phyloP scores from a whole-genome alignment of 345 rosid species.

The Syzygium grande region DNA sequence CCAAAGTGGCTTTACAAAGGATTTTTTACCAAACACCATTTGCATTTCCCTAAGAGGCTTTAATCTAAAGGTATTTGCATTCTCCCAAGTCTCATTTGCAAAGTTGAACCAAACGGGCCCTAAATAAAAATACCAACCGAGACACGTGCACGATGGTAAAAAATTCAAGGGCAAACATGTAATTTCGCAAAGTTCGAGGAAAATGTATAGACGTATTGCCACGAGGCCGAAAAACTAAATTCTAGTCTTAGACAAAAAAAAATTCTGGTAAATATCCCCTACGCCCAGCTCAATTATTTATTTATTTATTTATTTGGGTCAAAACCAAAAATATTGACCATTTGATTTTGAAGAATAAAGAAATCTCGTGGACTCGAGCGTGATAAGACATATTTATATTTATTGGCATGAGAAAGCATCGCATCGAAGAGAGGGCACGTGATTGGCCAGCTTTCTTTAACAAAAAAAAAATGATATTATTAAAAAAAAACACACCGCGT shows the following conservation, averaged over 20 bases:
- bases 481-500: neutral
- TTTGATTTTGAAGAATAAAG: neutral
- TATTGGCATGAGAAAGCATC: neutral
- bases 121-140: neutral
- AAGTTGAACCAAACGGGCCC: too few relatives aligned
- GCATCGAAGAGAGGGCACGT: neutral
- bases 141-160: neutral
- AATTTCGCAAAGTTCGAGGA: neutral
- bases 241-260: too few relatives aligned
- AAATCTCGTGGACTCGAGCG: neutral
- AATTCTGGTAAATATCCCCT: neutral
- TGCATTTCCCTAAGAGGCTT: too few relatives aligned
- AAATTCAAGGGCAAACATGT: neutral
- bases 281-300: neutral
- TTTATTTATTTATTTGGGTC: neutral
- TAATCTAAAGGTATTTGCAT: too few relatives aligned
- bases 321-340: neutral
- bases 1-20: too few relatives aligned
- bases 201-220: neutral
- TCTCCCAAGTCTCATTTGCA: too few relatives aligned
- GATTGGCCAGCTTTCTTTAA: neutral
- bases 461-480: neutral
- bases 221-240: neutral
- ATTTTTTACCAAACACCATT: too few relatives aligned
- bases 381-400: neutral